These are phyloP conservation scores for Kazachstania kunashirensis DNA, from an alignment of 805 yeast genomes.

Conservation along the genomic window DNA sequence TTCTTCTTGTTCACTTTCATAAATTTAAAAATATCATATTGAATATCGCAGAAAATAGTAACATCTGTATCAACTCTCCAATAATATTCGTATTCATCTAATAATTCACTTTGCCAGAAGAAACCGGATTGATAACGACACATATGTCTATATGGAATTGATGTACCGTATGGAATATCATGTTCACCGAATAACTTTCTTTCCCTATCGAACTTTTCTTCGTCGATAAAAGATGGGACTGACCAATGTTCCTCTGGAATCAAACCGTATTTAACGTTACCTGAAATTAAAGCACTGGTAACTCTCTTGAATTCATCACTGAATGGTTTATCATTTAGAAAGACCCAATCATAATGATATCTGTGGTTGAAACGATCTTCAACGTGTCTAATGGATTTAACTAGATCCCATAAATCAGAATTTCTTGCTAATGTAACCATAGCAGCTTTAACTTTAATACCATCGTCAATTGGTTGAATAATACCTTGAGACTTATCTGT, in stretches of 20 bases:
- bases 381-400: conserved; percentile 50
- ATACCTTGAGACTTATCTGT: conserved; percentile 26
- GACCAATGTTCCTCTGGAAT: conserved; percentile 61
- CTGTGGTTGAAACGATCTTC: conserved; percentile 57
- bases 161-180: conserved; percentile 47
- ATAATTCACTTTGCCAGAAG: conserved; percentile 50
- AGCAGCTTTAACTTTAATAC: conserved; percentile 47
- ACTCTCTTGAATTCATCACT: conserved; percentile 42
- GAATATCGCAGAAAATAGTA: conserved; percentile 48
- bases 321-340: conserved; percentile 62
- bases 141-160: conserved; percentile 64
- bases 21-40: conserved; percentile 51
- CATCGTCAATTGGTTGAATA: conserved; percentile 25
- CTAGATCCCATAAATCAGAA: conserved; percentile 46
- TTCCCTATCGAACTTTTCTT: conserved; percentile 36
- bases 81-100: conserved; percentile 53
- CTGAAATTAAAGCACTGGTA: conserved; percentile 45
- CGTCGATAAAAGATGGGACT: conserved; percentile 57
- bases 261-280: conserved; percentile 51
- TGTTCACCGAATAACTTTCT: conserved; percentile 37
- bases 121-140: conserved; percentile 40
- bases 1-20: conserved; percentile 46
- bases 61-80: conserved; percentile 76
- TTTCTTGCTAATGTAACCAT: conserved; percentile 65
- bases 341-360: conserved; percentile 70